Conservation (phyloP, 78 protist species). For the Planoprotostelium fungivorum region DNA sequence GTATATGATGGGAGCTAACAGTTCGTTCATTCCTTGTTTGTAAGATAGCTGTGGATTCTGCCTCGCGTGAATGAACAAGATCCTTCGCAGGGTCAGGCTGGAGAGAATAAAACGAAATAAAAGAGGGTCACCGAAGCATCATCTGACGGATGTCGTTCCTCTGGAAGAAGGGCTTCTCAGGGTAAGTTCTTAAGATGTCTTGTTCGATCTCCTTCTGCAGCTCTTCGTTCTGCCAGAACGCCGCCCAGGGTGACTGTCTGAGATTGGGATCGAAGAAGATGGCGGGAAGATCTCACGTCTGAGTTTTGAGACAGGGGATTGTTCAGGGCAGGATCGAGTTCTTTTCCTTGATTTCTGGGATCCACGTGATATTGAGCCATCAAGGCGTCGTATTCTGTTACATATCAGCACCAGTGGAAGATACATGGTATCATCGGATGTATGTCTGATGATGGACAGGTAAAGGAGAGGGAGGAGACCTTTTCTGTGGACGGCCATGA, state of each 20-base stretch:
- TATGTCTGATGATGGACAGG: background rate
- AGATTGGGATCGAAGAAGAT: background rate
- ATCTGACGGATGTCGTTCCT: background rate
- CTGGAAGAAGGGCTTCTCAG: slow-evolving; percentile 63
- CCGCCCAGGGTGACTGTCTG: slow-evolving; percentile 66
- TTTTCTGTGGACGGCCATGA: background rate
- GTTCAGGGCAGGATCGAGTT: background rate
- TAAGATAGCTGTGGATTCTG: slow-evolving; percentile 38
- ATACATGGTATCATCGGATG: background rate
- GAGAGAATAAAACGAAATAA: background rate
- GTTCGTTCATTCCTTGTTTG: slow-evolving; percentile 80
- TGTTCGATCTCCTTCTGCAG: slow-evolving; percentile 47
- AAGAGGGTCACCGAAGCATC: slow-evolving; percentile 7
- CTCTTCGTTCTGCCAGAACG: slow-evolving; percentile 45
- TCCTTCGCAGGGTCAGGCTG: slow-evolving; percentile 14
- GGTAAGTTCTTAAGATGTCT: slow-evolving; percentile 68
- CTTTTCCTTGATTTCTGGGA: background rate
- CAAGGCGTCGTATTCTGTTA: background rate
- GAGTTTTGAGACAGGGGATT: background rate
- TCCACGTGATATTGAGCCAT: background rate
- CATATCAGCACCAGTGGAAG: background rate
- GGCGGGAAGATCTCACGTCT: background rate
- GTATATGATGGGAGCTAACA: slow-evolving; percentile 69
- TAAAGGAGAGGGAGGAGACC: too few species aligned
- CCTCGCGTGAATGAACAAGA: slow-evolving; percentile 54